Evolutionary conservation across 768 basidiomycete species (phyloP).

Genomic region (Suillus ampliporus): DNA sequence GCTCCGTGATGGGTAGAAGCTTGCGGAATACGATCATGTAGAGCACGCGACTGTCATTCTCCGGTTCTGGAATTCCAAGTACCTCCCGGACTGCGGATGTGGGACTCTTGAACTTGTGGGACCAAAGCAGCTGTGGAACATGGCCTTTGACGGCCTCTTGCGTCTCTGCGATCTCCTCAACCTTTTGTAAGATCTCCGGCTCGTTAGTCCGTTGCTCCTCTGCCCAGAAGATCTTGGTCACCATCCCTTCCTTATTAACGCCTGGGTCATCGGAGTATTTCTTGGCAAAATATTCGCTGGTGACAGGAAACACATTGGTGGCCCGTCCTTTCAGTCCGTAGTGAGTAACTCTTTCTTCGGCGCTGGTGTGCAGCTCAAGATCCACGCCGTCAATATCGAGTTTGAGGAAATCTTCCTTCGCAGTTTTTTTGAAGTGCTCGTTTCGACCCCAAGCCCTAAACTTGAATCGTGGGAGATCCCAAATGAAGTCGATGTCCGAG

Average conservation of each 20-base stretch:
- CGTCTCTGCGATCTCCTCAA: background rate
- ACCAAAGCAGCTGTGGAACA: background rate
- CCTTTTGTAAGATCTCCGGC: background rate
- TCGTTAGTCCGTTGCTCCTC: background rate
- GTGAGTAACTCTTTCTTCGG: background rate
- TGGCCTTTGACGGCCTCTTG: no score
- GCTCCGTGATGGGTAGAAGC: background rate
- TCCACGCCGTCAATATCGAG: background rate
- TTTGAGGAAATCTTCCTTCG: background rate
- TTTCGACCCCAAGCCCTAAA: background rate
- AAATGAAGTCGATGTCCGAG: background rate
- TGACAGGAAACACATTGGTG: background rate
- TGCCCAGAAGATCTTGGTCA: background rate
- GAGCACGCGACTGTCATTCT: background rate
- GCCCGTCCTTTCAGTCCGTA: background rate
- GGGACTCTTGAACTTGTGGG: background rate
- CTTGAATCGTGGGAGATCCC: constrained; percentile 6
- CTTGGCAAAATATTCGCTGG: background rate
- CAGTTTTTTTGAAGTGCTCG: background rate
- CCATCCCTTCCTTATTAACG: background rate
- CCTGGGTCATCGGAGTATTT: background rate
- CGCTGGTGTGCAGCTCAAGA: background rate
- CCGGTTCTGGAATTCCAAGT: background rate
- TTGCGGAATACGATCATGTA: background rate
- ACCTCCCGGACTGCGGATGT: background rate